Base-by-base conservation (phyloP, 2,329 filamentous ascomycete genomes). In the Diplocarpon rosae region DNA sequence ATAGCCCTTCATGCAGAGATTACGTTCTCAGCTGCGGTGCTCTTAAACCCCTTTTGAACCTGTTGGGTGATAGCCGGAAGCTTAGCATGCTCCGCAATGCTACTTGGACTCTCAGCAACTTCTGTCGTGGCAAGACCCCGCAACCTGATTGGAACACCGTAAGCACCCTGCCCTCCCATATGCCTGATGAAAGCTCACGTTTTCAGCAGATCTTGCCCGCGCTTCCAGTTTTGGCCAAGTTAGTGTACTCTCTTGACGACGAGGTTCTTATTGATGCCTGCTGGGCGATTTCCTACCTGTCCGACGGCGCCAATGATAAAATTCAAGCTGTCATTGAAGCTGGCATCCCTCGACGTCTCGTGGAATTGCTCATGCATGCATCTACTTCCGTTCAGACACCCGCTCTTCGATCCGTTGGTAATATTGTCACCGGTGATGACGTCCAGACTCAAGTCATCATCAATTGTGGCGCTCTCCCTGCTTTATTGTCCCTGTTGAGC, bases 371-470 rank as follows among this genome's bases (percentile, higher is more conserved):
- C 53, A 95, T 95, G 84, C 92, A 98, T 63, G 88, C 89, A 32
- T 96, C 92, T 15, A 98, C 92, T 48, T 96, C 92, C 0, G 92
- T 98, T 45, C 92, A 98, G 71, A 98, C 92, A 2, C 92, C 92
- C 36, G 92, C 92, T 38, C 83, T 98, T 46, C 85, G 92, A 56
- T 98, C 92, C 0, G 92, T 98, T 42, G 92, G 92, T 52, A 98
- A 98, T 70, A 98, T 98, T 56, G 92, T 98, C 42, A 98, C 92
- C 35, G 92, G 92, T 56, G 92, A 98, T 63, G 92, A 98, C 63
- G 85, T 98, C 34, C 92, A 98, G 70, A 98, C 92, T 17, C 92
- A 98, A 67, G 88, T 98, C 55, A 95, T 98, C 66, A 98, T 98
- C 68, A 98, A 98, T 77, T 95, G 89, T 59, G 90, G 92, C 49